Percentiles rank a stretch among this genome's conserved stretches.
These are phyloP conservation scores for Sungouiozyma ichnusensis DNA, from an alignment of 805 yeast species.

Conservation along the genomic window DNA sequence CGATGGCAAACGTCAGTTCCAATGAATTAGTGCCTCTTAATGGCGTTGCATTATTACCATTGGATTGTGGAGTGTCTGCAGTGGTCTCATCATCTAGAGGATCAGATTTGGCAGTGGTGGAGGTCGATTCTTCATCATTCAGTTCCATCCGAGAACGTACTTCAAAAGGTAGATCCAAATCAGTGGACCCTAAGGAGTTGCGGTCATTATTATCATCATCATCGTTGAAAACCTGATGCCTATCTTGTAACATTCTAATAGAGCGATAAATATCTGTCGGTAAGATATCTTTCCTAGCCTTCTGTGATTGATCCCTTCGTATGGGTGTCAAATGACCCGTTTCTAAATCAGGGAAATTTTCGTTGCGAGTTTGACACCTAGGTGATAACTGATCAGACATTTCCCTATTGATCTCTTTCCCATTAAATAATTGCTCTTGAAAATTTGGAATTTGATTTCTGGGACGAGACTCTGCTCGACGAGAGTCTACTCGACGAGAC, in stretches of 20 bases:
- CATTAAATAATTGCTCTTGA: constrained; percentile 25
- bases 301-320: constrained; percentile 11
- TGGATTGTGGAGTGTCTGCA: not conserved
- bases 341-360: not conserved
- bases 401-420: constrained; percentile 12
- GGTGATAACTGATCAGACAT: not conserved
- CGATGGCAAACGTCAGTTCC: constrained; percentile 5
- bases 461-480: not conserved
- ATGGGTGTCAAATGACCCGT: constrained; percentile 12
- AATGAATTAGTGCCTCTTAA: not conserved
- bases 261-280: constrained; percentile 79
- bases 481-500: not conserved
- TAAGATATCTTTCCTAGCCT: constrained; percentile 34
- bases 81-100: not conserved
- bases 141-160: not conserved
- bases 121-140: not conserved
- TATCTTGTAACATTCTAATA: constrained; percentile 61
- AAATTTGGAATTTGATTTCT: constrained; percentile 9
- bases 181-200: constrained; percentile 20
- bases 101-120: not conserved
- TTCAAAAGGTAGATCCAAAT: not conserved
- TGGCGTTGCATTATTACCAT: not conserved
- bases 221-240: too few species aligned
- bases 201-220: too few species aligned
- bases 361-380: not conserved